Base-by-base conservation (phyloP, 495 filamentous ascomycete species). In the Xylaria telfairii region DNA sequence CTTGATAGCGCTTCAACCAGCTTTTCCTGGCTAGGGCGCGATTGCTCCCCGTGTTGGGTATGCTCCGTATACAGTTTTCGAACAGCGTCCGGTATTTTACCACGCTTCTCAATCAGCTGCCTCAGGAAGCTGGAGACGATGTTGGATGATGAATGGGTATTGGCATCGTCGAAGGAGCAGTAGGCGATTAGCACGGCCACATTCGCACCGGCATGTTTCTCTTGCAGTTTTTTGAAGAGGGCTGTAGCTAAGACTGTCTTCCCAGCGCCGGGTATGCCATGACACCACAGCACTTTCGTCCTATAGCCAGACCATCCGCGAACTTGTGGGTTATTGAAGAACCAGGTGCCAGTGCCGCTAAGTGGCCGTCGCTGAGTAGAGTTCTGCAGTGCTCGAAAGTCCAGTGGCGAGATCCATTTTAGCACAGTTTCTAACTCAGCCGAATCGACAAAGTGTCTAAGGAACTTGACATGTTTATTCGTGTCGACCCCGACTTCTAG, bases 161-260 rank as follows among this genome's bases (percentile, higher is more conserved):
- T 24, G n/a, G 34, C 37, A 21, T 63, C 60, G 13, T 63, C 60
- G 4, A 63, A 63, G 13, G 60, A 63, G n/a, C 60, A 63, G 17
- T 63, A 63, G 17, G 60, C 60, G n/a, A 63, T 30, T 12, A 63
- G 19, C 8, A 63, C 60, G 8, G 60, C 60, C 19, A 63, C 41
- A 42, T 63, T 63, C 12, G 34, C n/a, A 17, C 24, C 2, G 37
- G 37, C 60, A 19, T 63, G 41, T 28, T 42, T 46, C 60, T 63
- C 60, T 12, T 26, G 26, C 7, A 63, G 37, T 21, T 21, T 63
- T 63, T 34, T n/a, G 34, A 46, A 63, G 3, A 63, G 60, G 26
- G 60, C 17, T 12, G 60, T 63, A 26, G 60, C 60, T 6, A 63
- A 34, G 37, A 63, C 60, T 10, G 60, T 63, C 37, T 63, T 63